Base-by-base conservation (phyloP, 805 yeast species). In the Suhomyces kilbournensis region DNA sequence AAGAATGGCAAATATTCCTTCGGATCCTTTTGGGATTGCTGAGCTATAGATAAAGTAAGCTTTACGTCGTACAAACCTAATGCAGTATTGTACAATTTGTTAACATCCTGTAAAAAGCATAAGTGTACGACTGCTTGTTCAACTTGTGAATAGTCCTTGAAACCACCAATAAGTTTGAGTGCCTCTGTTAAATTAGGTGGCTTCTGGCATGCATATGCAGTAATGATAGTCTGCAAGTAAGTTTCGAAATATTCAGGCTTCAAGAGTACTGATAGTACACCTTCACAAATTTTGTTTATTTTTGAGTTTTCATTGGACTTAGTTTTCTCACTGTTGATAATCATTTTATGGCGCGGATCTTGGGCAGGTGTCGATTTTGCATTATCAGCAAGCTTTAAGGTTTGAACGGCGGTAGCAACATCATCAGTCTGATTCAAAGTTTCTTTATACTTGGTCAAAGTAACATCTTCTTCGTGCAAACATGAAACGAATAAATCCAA, bases 1-100 rank as follows among this genome's bases (percentile, higher is more conserved):
- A 94, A 77, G 68, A 94, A 94, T 48, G 99, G 97, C 49, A 94
- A 73, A 60, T 94, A 94, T 69, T 94, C 99, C 63, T 92, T 90
- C 22, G 99, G 99, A 71, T 94, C 99, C 77, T 87, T 92, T 69
- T 93, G 98, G 0, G 97, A 91, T 63, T 91, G 94, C 66, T 96
- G 98, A 0, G 99, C 99, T 53, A 94, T 85, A 10, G 80, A 77
- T 52, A 94, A 77, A 0, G 98, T 82, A 61, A 93, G 74, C 52
- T 85, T 84, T 42, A 94, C 84, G 65, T 94, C 87, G 63, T 94
- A 94, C 19, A 88, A 72, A 2, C 96, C 87, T 53, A 94, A 77
- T 0, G 97, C 88, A 17, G 85, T 84, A 46, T 84, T 79, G 69
- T 93, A 94, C 19, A 94, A 77, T 54, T 81, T 74, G 63, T 90